Percentiles rank a stretch among this genome's conserved stretches.
Evolutionary conservation across 148 eudicot genomes (phyloP).

Genomic region (Bassia scoparia): DNA sequence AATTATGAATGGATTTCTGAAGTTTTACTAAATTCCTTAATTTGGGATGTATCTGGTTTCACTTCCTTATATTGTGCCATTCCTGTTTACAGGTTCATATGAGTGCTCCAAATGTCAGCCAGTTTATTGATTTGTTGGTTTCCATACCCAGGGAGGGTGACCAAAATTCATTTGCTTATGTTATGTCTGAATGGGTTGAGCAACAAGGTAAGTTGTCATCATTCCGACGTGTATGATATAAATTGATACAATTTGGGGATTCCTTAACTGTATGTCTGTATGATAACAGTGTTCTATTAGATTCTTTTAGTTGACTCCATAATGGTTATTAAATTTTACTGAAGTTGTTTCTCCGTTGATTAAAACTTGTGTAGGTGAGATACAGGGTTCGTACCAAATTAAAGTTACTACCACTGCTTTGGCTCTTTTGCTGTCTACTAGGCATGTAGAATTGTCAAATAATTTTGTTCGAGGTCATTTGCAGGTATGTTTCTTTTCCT

Average conservation of each 20-base stretch:
- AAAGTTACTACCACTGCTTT: slow-evolving; percentile 93
- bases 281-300: no score
- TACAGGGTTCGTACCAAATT: slow-evolving; percentile 90
- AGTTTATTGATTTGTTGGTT: slow-evolving; percentile 77
- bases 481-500: slow-evolving; percentile 50
- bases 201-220: slow-evolving; percentile 61
- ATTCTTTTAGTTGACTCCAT: not conserved
- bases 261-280: not conserved
- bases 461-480: slow-evolving; percentile 70
- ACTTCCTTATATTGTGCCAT: not conserved
- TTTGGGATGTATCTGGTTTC: not conserved
- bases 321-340: not conserved
- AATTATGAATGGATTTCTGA: not conserved
- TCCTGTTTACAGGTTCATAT: slow-evolving; percentile 68
- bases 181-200: slow-evolving; percentile 88
- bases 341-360: not conserved
- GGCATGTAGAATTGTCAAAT: slow-evolving; percentile 67
- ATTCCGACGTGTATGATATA: not conserved
- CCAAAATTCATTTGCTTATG: slow-evolving; percentile 61
- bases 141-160: slow-evolving; percentile 66
- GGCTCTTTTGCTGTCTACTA: slow-evolving; percentile 75
- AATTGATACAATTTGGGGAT: not conserved
- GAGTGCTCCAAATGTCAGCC: slow-evolving; percentile 78
- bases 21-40: not conserved
- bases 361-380: slow-evolving; percentile 56